Evolutionary conservation across 345 rosid species (phyloP).

Genomic region (Trapa bicornis): DNA sequence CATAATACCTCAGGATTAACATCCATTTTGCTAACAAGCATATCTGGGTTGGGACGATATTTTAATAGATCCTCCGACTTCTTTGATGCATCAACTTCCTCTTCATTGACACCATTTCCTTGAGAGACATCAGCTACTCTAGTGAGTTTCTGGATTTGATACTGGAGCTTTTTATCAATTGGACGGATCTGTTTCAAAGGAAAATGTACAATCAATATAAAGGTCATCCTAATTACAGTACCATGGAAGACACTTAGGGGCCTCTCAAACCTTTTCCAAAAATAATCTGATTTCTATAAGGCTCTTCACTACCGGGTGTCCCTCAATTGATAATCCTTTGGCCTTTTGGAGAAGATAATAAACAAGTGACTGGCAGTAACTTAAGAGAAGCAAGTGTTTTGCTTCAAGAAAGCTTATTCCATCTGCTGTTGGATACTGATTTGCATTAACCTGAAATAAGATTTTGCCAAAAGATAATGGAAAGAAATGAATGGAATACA

Average conservation of each 20-base stretch:
- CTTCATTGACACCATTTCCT: slow-evolving; percentile 25
- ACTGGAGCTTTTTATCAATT: slow-evolving; percentile 79
- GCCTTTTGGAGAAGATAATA: slow-evolving; percentile 75
- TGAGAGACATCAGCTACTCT: slow-evolving; percentile 21
- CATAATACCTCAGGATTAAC: slow-evolving; percentile 20
- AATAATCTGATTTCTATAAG: slow-evolving; percentile 82
- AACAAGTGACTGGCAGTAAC: slow-evolving; percentile 74
- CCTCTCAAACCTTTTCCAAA: slow-evolving; percentile 60
- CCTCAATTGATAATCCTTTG: slow-evolving; percentile 61
- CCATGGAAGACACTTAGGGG: slow-evolving; percentile 1
- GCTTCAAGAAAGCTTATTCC: slow-evolving; percentile 91
- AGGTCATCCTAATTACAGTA: slow-evolving; percentile 1
- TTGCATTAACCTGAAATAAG: slow-evolving; percentile 52
- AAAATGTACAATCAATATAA: background rate
- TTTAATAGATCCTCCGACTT: slow-evolving; percentile 55
- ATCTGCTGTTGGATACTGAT: slow-evolving; percentile 52
- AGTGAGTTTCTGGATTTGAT: slow-evolving; percentile 79
- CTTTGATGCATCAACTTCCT: slow-evolving; percentile 18
- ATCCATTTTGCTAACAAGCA: slow-evolving; percentile 45
- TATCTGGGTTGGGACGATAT: slow-evolving; percentile 73
- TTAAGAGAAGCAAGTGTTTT: slow-evolving; percentile 67
- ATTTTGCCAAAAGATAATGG: background rate
- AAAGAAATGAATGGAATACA: background rate
- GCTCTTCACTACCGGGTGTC: slow-evolving; percentile 66
- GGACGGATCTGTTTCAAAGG: slow-evolving; percentile 52